Evolutionary conservation across 164 flowering plant species (phyloP).

Genomic region (Cinnamomum chago): DNA sequence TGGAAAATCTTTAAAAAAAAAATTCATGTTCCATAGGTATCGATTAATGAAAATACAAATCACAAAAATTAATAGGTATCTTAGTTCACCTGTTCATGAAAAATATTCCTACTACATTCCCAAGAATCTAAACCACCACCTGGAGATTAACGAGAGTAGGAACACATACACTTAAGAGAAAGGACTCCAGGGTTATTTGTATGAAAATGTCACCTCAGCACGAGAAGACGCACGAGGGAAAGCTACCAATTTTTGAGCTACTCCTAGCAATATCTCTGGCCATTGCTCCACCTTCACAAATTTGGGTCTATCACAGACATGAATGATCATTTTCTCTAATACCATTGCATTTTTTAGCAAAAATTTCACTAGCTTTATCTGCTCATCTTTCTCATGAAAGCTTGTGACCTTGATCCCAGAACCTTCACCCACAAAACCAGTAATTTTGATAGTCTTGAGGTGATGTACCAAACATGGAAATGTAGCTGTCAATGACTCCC

Average conservation of each 20-base stretch:
- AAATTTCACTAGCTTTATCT: conserved; percentile 1
- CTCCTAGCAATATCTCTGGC: neutral
- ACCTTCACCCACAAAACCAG: neutral
- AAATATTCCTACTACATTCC: neutral
- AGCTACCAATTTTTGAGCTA: neutral
- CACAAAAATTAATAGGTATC: too few species aligned
- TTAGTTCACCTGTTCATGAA: neutral
- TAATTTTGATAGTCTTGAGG: neutral
- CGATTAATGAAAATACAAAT: too few species aligned
- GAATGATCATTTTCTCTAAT: conserved; percentile 3
- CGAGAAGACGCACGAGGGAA: neutral
- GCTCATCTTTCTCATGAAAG: neutral
- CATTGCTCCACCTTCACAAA: neutral
- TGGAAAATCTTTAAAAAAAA: too few species aligned
- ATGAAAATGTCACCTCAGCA: neutral
- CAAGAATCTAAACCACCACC: neutral
- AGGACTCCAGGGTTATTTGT: neutral
- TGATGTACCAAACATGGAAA: neutral
- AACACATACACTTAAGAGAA: neutral
- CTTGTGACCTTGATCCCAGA: neutral
- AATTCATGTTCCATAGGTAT: too few species aligned
- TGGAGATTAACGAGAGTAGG: neutral
- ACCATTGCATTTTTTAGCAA: conserved; percentile 1
- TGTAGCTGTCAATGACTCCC: neutral
- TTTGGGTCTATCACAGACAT: neutral